Evolutionary conservation across 2,329 filamentous ascomycete genomes (phyloP), one percentile per base, ranked within the genome.

Genomic region (Cladosporium sp.): DNA sequence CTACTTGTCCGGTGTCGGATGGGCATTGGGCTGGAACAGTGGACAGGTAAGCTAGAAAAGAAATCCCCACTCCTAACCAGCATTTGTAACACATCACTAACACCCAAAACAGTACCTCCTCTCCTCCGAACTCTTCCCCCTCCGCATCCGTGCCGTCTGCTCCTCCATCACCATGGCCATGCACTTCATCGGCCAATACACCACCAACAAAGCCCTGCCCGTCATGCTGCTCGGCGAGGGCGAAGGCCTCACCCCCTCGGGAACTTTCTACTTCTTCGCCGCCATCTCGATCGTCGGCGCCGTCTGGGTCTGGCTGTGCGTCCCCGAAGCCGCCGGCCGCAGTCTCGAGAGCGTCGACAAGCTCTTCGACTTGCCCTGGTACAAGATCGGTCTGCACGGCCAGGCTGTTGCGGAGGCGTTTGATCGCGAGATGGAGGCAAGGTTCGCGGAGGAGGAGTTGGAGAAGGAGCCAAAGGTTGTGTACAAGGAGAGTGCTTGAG

Each of bases 111-210:
- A 90, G 73, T 91, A 91, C 68, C 78, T 91, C 5, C 79, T 91
- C 49, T 89, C 86, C 4, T 86, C 87, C 0, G 88, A 91, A 68
- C 78, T 91, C 55, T 91, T 88, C 75, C 87, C 88, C 0, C 78
- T 91, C 12, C 81, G 87, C 2, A 84, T 91, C 56, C 83, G 88
- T 54, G 86, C 87, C 4, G 72, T 90, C 13, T 82, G 85, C 25
- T 87, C 85, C 0, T 87, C 83, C 0, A 78, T 87, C 67, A 82
- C 85, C 50, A 90, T 91, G 88, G 87, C 83, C 0, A 50, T 90
- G 56, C 87, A 91, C 71, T 91, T 90, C 68, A 85, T 82, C 60
- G 89, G 89, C 71, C 87, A 90, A 71, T 91, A 89, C 68, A 87
- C 87, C 24, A 90, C 88, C 74, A 80, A 84, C 1, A 83, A 87